A percentile compares a stretch with the other conserved stretches of the same genome.
Conservation (phyloP, 2,329 filamentous ascomycete genomes). For the Nemania serpens region DNA sequence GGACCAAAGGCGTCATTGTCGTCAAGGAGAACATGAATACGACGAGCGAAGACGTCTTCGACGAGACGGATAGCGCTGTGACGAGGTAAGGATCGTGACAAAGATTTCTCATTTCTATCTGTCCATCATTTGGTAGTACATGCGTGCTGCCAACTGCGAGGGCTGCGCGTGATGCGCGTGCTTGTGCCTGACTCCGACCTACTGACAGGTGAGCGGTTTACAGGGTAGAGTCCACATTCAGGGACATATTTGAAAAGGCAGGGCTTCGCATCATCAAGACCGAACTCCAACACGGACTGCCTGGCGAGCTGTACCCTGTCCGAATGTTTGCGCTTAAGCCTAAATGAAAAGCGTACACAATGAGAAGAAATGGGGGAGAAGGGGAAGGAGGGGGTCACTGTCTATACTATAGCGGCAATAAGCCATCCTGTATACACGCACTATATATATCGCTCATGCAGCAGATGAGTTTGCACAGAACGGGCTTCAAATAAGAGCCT, state of each 20-base stretch:
- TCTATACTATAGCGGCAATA: not conserved
- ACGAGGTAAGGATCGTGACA: slow-evolving; percentile 60
- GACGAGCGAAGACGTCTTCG: slow-evolving; percentile 68
- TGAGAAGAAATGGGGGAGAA: slow-evolving; percentile 58
- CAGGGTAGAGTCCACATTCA: slow-evolving; percentile 74
- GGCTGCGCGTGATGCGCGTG: not conserved
- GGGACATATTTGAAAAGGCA: slow-evolving; percentile 68
- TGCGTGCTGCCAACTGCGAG: not conserved
- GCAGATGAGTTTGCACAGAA: too few species aligned
- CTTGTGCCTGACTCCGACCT: not conserved
- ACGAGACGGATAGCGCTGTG: slow-evolving; percentile 76
- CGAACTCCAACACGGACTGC: slow-evolving; percentile 67
- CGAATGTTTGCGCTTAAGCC: slow-evolving; percentile 77
- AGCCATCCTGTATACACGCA: too few species aligned
- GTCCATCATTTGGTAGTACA: not conserved
- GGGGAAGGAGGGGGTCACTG: not conserved
- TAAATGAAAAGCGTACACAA: slow-evolving; percentile 19
- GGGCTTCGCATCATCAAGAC: slow-evolving; percentile 70
- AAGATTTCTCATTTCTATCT: slow-evolving; percentile 31
- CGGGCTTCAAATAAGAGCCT: too few species aligned
- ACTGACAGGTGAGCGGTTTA: slow-evolving; percentile 14
- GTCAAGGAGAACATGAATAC: slow-evolving; percentile 79
- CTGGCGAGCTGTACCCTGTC: slow-evolving; percentile 68
- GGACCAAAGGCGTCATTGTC: slow-evolving; percentile 59
- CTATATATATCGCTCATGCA: not conserved